Conservation (phyloP, 2,329 filamentous ascomycete genomes). For the Aspergillus piperis region DNA sequence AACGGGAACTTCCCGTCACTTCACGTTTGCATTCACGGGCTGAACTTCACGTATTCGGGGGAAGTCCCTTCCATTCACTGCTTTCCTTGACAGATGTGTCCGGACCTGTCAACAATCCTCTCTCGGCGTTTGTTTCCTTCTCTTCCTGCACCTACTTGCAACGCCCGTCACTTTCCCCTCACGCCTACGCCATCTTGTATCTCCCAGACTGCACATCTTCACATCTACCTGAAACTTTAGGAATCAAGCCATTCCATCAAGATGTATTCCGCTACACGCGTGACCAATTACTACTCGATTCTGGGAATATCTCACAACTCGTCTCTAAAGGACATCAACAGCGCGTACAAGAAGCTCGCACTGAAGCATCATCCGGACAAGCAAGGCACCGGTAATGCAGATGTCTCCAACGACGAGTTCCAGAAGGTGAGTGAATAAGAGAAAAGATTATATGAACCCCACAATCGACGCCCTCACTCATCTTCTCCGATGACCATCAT, state of each 20-base stretch:
- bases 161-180: background rate
- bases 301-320: slow-evolving; percentile 30
- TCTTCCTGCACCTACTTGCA: background rate
- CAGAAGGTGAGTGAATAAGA: slow-evolving; percentile 22
- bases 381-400: slow-evolving; percentile 10
- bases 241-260: background rate
- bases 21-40: background rate
- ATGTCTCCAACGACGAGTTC: slow-evolving; percentile 22
- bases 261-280: background rate
- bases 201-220: background rate
- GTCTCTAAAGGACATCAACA: slow-evolving; percentile 35
- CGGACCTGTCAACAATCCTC: background rate
- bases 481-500: background rate
- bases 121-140: background rate
- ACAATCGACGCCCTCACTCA: background rate
- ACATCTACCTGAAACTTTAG: background rate
- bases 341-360: slow-evolving; percentile 37
- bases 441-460: background rate
- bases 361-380: slow-evolving; percentile 41
- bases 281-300: slow-evolving; percentile 26
- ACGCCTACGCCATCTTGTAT: background rate
- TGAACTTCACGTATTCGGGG: background rate
- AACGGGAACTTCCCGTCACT: background rate
- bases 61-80: background rate
- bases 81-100: background rate